Evolutionary conservation across 768 basidiomycete genomes (phyloP).

Genomic region (Rhodotorula diobovata): DNA sequence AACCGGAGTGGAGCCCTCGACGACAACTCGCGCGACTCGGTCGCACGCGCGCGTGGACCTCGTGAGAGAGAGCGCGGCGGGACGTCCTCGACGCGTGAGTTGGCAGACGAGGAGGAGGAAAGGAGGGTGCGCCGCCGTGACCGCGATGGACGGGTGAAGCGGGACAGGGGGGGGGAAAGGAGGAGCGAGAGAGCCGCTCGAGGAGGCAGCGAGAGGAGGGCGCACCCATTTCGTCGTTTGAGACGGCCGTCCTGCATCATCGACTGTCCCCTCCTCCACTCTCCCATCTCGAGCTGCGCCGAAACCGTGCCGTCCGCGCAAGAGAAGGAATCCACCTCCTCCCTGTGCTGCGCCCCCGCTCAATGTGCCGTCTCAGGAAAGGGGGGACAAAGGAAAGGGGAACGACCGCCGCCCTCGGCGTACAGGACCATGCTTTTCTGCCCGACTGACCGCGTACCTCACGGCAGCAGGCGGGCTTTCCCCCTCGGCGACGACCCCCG

Average conservation of each 20-base stretch:
- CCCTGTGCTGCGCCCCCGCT: conserved; percentile 6
- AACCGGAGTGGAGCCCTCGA: background rate
- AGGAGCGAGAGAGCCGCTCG: background rate
- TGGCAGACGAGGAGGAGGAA: too few species aligned
- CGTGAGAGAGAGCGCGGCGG: background rate
- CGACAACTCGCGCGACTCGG: background rate
- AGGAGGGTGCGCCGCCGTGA: background rate
- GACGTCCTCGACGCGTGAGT: background rate
- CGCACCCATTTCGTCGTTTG: background rate
- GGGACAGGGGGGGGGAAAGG: background rate
- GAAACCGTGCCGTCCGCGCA: background rate
- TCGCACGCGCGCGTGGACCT: background rate
- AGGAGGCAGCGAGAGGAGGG: background rate
- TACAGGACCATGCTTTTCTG: conserved; percentile 17
- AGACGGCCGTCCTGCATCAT: conserved; percentile 1
- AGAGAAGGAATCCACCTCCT: background rate
- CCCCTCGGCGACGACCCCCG: background rate
- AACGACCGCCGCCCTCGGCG: conserved; percentile 12
- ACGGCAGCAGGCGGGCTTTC: conserved; percentile 11
- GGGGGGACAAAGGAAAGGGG: too few species aligned
- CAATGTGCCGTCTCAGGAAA: too few species aligned
- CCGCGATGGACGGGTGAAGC: background rate
- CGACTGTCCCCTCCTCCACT: background rate
- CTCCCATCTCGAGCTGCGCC: background rate
- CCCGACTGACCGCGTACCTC: conserved; percentile 13